phyloP scores from a whole-genome alignment of 306 rosid genomes.

The Corylus americana region DNA sequence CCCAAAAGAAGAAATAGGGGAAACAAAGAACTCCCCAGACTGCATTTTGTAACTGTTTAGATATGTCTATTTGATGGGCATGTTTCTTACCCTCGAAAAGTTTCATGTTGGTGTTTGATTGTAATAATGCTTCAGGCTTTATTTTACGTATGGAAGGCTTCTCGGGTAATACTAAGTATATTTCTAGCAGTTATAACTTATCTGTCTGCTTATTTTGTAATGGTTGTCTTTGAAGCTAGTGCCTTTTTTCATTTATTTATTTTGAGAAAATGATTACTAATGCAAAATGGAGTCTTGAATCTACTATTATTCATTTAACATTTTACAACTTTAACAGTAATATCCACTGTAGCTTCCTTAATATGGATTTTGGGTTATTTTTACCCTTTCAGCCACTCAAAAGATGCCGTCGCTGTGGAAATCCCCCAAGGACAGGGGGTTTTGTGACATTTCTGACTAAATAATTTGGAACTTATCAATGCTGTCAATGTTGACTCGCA shows the following conservation, averaged over 20 bases:
- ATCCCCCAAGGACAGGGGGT: too few relatives aligned
- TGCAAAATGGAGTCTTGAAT: not conserved
- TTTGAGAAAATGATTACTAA: not conserved
- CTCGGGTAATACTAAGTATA: not conserved
- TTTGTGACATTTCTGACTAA: not conserved
- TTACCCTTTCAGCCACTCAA: not conserved
- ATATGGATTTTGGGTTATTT: not conserved
- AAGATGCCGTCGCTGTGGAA: not conserved
- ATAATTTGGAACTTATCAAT: not conserved
- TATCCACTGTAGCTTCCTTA: constrained; percentile 4
- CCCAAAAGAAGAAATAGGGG: not conserved
- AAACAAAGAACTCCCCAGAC: not conserved
- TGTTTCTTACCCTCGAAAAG: not conserved
- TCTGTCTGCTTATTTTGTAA: not conserved
- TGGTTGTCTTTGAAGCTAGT: not conserved
- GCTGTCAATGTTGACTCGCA: not conserved
- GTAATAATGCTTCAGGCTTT: not conserved
- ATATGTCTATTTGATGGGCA: not conserved
- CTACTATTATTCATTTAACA: not conserved
- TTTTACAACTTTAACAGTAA: not conserved
- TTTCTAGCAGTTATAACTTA: not conserved
- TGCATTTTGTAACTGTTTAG: not conserved
- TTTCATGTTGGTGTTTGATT: not conserved
- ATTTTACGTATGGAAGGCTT: not conserved
- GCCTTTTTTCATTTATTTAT: not conserved